Evolutionary conservation across 495 filamentous ascomycete genomes (phyloP), one percentile per base, ranked within the genome.

Genomic region (Podospora appendiculata): DNA sequence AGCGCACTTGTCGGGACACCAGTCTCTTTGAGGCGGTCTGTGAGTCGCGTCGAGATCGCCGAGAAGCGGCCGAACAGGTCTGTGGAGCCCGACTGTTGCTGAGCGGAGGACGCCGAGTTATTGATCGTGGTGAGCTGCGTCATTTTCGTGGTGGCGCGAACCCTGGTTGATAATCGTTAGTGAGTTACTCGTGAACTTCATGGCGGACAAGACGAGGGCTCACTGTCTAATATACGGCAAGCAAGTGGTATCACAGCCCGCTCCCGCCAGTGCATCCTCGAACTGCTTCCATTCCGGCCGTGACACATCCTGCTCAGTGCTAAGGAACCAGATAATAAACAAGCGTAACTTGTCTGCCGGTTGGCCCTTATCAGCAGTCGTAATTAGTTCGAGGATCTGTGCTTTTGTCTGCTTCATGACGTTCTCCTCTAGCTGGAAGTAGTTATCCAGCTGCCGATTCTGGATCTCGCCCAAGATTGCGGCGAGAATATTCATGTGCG

Each of bases 321-420:
- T 96, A 35, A 98, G 76, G 73, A 88, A 95, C 93, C 93, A 98
- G 63, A 97, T 96, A 49, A 98, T 84, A 69, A 97, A 99, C 33
- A 96, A 67, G 16, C 93, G 78, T 7, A 97, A 79, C 67, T 97
- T 97, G 59, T 99, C 93, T 12, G 82, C 70, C 4, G 94, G 80
- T 47, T 82, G 88, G 48, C 90, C 90, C 70, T 95, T 96, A 43
- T 82, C 78, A 6, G 73, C 65, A 54, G 90, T 88, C 52, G 82
- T 90, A 60, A 99, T 84, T 32, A 94, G 71, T 56, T 97, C 93
- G 13, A 96, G 66, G 34, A 99, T 85, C 63, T 96, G 91, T 1
- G 82, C 70, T 70, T 96, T 96, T 48, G 84, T 87, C 68, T 96
- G 89, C 68, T 94, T 96, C 63, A 83, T 87, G 57, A 97, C 88